A percentile compares a stretch with the other conserved stretches of the same genome.
These are phyloP conservation scores for Salix udensis DNA, from an alignment of 345 rosid genomes.

Conservation along the genomic window DNA sequence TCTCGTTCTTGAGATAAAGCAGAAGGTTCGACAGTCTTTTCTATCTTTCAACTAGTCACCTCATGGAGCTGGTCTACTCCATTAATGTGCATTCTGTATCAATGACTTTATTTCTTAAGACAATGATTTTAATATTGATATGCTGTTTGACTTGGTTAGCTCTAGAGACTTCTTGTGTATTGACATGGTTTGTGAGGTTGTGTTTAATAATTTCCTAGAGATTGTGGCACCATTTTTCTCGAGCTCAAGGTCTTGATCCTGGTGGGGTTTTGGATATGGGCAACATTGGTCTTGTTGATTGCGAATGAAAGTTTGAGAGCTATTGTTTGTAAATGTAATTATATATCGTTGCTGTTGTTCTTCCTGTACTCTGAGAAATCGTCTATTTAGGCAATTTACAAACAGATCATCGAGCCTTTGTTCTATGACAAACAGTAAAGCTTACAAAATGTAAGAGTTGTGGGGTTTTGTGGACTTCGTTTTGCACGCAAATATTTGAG, in stretches of 20 bases:
- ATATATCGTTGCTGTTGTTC: background rate
- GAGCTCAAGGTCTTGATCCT: background rate
- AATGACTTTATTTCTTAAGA: background rate
- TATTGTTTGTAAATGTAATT: background rate
- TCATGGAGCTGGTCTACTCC: background rate
- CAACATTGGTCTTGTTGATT: background rate
- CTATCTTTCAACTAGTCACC: background rate
- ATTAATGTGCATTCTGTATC: background rate
- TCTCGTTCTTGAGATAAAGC: background rate
- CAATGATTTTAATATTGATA: background rate
- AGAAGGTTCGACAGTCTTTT: background rate
- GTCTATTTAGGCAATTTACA: background rate
- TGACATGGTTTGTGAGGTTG: background rate
- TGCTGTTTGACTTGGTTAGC: background rate
- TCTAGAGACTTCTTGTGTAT: background rate
- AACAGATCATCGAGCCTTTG: background rate
- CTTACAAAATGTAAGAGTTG: background rate
- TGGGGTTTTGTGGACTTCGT: background rate
- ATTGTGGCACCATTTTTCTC: background rate
- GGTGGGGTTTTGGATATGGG: background rate
- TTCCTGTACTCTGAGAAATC: background rate
- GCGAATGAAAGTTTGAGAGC: background rate
- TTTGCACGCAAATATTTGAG: background rate
- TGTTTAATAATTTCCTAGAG: background rate
- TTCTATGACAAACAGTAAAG: background rate